These are phyloP conservation scores for Penicillium sclerotigenum DNA, from an alignment of 2,329 filamentous ascomycete genomes.

Conservation along the genomic window DNA sequence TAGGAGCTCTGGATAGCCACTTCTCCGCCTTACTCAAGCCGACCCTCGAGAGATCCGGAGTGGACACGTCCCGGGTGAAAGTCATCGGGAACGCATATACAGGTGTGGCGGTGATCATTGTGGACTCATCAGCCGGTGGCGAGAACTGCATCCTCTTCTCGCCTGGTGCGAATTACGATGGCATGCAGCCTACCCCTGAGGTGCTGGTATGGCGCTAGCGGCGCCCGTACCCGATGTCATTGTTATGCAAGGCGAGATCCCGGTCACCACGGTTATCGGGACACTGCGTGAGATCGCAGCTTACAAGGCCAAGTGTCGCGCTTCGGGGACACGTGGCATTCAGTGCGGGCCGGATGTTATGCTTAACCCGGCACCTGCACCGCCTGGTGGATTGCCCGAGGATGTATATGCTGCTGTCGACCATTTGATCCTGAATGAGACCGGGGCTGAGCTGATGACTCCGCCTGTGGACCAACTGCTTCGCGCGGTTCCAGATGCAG, in stretches of 20 bases:
- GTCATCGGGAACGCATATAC: slow-evolving; percentile 53
- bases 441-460: slow-evolving; percentile 73
- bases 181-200: slow-evolving; percentile 40
- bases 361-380: slow-evolving; percentile 85
- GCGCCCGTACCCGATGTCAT: slow-evolving; percentile 58
- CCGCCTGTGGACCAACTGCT: slow-evolving; percentile 44
- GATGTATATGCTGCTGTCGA: slow-evolving; percentile 65
- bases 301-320: slow-evolving; percentile 46
- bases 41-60: slow-evolving; percentile 59
- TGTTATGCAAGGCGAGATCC: slow-evolving; percentile 76
- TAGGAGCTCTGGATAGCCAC: slow-evolving; percentile 59
- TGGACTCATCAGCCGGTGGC: slow-evolving; percentile 65
- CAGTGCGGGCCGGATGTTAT: slow-evolving; percentile 59
- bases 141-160: slow-evolving; percentile 75
- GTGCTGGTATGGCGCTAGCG: slow-evolving; percentile 40
- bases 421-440: slow-evolving; percentile 87
- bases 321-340: slow-evolving; percentile 34
- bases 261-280: slow-evolving; percentile 61
- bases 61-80: slow-evolving; percentile 57
- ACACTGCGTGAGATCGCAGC: slow-evolving; percentile 47
- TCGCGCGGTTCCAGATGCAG: slow-evolving; percentile 29
- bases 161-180: slow-evolving; percentile 64
- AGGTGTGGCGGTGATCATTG: slow-evolving; percentile 71
- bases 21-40: slow-evolving; percentile 61
- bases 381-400: slow-evolving; percentile 65